These are phyloP conservation scores for Veloporphyrellus conicus DNA, from an alignment of 1,284 basidiomycete genomes.

Conservation along the genomic window DNA sequence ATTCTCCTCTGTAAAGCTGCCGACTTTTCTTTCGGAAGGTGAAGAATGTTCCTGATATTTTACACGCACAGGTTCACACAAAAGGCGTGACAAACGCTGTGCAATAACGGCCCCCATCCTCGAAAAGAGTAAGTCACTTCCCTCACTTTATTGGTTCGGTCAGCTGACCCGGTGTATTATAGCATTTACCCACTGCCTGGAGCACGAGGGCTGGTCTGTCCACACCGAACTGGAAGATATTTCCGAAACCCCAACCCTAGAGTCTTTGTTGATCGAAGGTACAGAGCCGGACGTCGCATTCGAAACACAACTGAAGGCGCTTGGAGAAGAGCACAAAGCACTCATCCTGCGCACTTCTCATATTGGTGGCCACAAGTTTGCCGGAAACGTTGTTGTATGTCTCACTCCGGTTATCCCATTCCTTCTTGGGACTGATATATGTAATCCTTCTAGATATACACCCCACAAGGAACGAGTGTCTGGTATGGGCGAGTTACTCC, in stretches of 20 bases:
- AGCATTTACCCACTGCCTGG: conserved; percentile 63
- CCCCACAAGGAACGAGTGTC: conserved; percentile 76
- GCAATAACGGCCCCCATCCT: conserved; percentile 81
- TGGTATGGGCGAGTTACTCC: conserved; percentile 94
- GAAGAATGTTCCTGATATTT: conserved; percentile 1
- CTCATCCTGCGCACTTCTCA: conserved; percentile 85
- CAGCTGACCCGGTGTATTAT: conserved; percentile 8
- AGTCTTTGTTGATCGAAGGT: conserved; percentile 43
- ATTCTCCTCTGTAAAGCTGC: conserved; percentile 71
- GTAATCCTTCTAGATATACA: conserved; percentile 74
- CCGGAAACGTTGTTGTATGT: conserved; percentile 83
- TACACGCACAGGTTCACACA: conserved; percentile 75
- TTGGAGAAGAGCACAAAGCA: conserved; percentile 51
- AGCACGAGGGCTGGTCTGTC: conserved; percentile 66
- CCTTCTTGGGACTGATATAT: neutral
- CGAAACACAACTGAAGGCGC: conserved; percentile 47
- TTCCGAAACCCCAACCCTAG: conserved; percentile 50
- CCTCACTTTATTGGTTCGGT: neutral
- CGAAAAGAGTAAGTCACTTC: conserved; percentile 51
- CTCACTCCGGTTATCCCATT: neutral
- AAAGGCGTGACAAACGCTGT: conserved; percentile 86
- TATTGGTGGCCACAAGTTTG: conserved; percentile 86
- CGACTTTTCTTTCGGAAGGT: neutral
- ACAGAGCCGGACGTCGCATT: conserved; percentile 37
- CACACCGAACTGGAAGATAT: conserved; percentile 74